phyloP scores from a whole-genome alignment of 1,139 yeast genomes.

The Sugiyamaella japonica region DNA sequence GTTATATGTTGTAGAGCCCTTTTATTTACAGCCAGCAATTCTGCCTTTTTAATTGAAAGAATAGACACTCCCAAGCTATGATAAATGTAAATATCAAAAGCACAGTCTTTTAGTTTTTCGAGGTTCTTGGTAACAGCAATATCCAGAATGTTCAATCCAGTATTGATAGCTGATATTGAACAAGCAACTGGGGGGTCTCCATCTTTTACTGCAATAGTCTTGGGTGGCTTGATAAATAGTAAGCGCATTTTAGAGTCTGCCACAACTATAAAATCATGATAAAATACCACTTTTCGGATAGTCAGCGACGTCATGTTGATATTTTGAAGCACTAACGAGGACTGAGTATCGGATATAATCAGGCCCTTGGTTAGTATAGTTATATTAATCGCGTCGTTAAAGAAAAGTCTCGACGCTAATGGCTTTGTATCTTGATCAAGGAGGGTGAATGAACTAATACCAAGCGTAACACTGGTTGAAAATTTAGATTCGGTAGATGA shows the following conservation, averaged over 20 bases:
- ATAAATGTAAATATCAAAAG: conserved; percentile 29
- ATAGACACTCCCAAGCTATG: conserved; percentile 30
- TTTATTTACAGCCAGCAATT: conserved; percentile 10
- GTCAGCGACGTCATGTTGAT: conserved; percentile 1
- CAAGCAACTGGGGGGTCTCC: conserved; percentile 1
- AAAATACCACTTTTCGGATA: conserved; percentile 8
- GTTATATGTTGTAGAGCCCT: conserved; percentile 5
- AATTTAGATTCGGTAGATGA: neutral
- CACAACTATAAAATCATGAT: conserved; percentile 11
- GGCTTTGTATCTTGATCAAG: conserved; percentile 1
- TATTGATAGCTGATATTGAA: conserved; percentile 15
- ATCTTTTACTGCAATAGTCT: neutral
- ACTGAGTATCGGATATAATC: conserved; percentile 19
- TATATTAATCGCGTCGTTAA: conserved; percentile 19
- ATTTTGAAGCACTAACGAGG: conserved; percentile 9
- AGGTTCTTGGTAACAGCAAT: conserved; percentile 25
- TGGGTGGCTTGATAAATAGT: conserved; percentile 16
- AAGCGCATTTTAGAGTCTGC: conserved; percentile 12
- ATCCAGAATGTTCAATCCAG: conserved; percentile 22
- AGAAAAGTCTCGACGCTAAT: conserved; percentile 13
- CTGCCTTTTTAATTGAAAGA: conserved; percentile 20
- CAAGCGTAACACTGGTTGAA: neutral
- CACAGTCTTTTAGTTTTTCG: conserved; percentile 21
- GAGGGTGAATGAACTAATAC: neutral
- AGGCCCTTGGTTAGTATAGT: conserved; percentile 20